A percentile compares a stretch with the other conserved stretches of the same genome.
phyloP scores from a whole-genome alignment of 1,139 yeast species.

The Chernovozyma sophiae-reginae region DNA sequence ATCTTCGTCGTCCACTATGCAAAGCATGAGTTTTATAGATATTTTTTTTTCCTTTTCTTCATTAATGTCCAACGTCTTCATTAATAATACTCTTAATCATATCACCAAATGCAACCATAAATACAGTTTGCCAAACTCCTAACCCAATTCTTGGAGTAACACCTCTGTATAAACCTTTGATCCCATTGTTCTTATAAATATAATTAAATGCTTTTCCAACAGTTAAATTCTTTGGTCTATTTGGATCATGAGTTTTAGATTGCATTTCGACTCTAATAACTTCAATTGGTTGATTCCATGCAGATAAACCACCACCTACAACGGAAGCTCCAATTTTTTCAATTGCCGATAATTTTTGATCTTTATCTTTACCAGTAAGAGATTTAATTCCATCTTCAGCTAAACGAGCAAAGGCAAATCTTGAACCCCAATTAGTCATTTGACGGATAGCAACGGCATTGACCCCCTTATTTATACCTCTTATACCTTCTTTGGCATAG shows the following conservation, averaged over 20 bases:
- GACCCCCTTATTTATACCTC: slow-evolving; percentile 96
- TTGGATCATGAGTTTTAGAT: slow-evolving; percentile 85
- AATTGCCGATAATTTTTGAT: slow-evolving; percentile 60
- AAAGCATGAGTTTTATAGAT: too few species aligned
- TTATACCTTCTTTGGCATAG: slow-evolving; percentile 77
- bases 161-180: slow-evolving; percentile 91
- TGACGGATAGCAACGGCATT: slow-evolving; percentile 99
- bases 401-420: slow-evolving; percentile 88
- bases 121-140: slow-evolving; percentile 97
- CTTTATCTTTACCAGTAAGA: slow-evolving; percentile 54
- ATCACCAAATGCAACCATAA: slow-evolving; percentile 99
- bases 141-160: slow-evolving; percentile 95
- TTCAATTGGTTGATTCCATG: slow-evolving; percentile 99
- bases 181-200: slow-evolving; percentile 76
- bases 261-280: slow-evolving; percentile 98
- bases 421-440: slow-evolving; percentile 98
- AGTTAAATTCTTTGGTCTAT: slow-evolving; percentile 87
- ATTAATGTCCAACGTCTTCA: slow-evolving; percentile 39
- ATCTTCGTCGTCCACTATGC: too few species aligned
- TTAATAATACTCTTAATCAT: slow-evolving; percentile 50
- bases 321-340: slow-evolving; percentile 88
- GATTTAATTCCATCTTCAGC: slow-evolving; percentile 82
- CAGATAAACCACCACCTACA: slow-evolving; percentile 94
- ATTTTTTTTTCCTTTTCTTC: too few species aligned
- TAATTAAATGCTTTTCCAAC: slow-evolving; percentile 78